phyloP scores from a whole-genome alignment of 805 yeast species.

The Nakazawaea holstii region DNA sequence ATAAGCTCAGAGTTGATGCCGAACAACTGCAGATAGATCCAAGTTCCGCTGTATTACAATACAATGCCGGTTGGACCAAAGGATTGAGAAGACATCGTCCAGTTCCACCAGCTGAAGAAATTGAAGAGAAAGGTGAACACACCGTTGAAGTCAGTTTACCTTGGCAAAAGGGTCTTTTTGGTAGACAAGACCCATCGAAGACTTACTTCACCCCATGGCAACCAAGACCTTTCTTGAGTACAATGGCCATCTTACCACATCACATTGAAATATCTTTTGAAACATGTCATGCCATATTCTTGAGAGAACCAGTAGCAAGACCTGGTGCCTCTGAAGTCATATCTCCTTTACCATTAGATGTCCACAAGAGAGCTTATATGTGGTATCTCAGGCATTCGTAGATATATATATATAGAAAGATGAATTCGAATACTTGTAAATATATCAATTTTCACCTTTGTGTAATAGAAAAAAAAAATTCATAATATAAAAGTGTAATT shows the following conservation, averaged over 20 bases:
- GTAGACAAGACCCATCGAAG: conserved; percentile 71
- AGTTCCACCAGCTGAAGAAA: conserved; percentile 28
- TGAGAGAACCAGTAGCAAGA: conserved; percentile 95
- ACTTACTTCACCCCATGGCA: conserved; percentile 96
- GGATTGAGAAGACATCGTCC: conserved; percentile 36
- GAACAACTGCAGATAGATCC: conserved; percentile 15
- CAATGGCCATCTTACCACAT: conserved; percentile 86
- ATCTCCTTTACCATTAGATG: conserved; percentile 75
- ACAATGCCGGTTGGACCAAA: conserved; percentile 42
- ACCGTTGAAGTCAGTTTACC: conserved; percentile 58
- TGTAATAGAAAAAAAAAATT: not conserved
- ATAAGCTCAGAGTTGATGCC: conserved; percentile 22
- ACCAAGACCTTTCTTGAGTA: conserved; percentile 89
- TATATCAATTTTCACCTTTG: not conserved
- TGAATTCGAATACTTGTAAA: not conserved
- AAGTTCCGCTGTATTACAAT: not conserved
- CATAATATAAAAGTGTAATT: not conserved
- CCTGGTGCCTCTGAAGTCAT: conserved; percentile 96
- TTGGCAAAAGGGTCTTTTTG: conserved; percentile 77
- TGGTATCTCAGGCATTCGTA: conserved; percentile 59
- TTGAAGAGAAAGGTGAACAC: conserved; percentile 25
- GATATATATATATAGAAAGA: not conserved
- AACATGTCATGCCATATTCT: conserved; percentile 94
- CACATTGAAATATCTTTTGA: conserved; percentile 87
- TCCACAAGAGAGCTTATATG: conserved; percentile 93